phyloP scores from a whole-genome alignment of 306 rosid species.

The Cucurbita argyrosperma region DNA sequence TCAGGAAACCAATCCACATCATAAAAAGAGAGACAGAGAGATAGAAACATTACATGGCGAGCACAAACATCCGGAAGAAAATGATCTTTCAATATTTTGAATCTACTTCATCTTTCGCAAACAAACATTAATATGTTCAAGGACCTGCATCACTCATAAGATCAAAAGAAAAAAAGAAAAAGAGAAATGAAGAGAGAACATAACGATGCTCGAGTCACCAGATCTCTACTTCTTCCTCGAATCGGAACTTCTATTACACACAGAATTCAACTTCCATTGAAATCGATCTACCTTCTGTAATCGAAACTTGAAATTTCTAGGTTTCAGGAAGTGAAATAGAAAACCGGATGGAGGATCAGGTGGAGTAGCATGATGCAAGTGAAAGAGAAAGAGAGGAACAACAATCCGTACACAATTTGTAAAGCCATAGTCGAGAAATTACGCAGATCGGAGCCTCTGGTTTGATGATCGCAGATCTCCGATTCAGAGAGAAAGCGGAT shows the following conservation, averaged over 20 bases:
- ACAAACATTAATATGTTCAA: neutral
- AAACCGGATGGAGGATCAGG: slow-evolving; percentile 1
- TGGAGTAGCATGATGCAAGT: slow-evolving; percentile 8
- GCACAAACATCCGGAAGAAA: neutral
- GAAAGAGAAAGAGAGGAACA: slow-evolving; percentile 3
- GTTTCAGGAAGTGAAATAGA: slow-evolving; percentile 5
- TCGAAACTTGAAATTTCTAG: neutral
- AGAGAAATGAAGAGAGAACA: neutral
- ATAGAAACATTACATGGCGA: no score
- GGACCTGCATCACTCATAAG: neutral
- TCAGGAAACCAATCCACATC: neutral
- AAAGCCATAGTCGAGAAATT: neutral
- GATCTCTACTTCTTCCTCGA: neutral
- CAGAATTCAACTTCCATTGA: neutral
- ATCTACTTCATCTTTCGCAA: neutral
- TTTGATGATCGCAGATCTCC: neutral
- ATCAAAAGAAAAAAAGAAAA: neutral
- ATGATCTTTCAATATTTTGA: neutral
- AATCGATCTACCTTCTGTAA: neutral
- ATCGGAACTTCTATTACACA: neutral
- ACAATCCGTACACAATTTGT: neutral
- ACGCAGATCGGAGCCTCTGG: neutral
- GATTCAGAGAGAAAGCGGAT: neutral
- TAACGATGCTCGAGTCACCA: neutral
- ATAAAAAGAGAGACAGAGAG: neutral